phyloP scores from a whole-genome alignment of 1,284 basidiomycete species.

The Austroboletus rostrupii region DNA sequence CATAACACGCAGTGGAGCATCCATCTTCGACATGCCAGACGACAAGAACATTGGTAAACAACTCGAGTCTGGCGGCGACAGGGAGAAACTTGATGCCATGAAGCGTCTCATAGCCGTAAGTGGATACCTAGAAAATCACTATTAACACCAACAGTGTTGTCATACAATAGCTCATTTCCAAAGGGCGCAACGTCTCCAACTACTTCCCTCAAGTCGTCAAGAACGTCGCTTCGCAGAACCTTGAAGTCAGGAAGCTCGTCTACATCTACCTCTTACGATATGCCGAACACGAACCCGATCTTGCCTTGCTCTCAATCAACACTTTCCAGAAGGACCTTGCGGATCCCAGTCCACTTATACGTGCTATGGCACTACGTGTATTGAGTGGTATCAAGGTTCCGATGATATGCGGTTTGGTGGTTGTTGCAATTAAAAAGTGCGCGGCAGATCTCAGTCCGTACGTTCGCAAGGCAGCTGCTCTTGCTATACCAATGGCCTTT shows the following conservation, averaged over 20 bases:
- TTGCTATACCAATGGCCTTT: conserved; percentile 85
- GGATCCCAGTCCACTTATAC: conserved; percentile 88
- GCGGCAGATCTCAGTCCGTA: conserved; percentile 89
- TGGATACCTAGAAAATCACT: conserved; percentile 14
- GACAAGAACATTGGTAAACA: conserved; percentile 82
- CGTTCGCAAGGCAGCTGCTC: conserved; percentile 87
- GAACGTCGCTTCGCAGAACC: conserved; percentile 85
- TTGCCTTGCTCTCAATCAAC: conserved; percentile 95
- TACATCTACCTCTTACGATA: conserved; percentile 96
- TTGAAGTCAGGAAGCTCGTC: conserved; percentile 95
- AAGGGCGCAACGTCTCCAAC: conserved; percentile 85
- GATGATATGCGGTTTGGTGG: conserved; percentile 83
- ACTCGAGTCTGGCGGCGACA: conserved; percentile 81
- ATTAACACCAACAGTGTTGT: conserved; percentile 9
- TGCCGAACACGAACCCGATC: conserved; percentile 89
- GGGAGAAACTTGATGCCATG: conserved; percentile 90
- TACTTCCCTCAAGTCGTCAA: conserved; percentile 95
- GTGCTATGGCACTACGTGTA: conserved; percentile 92
- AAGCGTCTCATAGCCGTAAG: conserved; percentile 87
- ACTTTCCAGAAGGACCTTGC: conserved; percentile 97
- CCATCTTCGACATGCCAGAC: conserved; percentile 64
- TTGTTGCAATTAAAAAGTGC: conserved; percentile 88
- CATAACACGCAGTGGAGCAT: conserved; percentile 50
- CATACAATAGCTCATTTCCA: conserved; percentile 77
- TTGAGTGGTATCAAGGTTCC: conserved; percentile 88